phyloP scores from a whole-genome alignment of 1,284 basidiomycete species.

The Vanrija humicola region DNA sequence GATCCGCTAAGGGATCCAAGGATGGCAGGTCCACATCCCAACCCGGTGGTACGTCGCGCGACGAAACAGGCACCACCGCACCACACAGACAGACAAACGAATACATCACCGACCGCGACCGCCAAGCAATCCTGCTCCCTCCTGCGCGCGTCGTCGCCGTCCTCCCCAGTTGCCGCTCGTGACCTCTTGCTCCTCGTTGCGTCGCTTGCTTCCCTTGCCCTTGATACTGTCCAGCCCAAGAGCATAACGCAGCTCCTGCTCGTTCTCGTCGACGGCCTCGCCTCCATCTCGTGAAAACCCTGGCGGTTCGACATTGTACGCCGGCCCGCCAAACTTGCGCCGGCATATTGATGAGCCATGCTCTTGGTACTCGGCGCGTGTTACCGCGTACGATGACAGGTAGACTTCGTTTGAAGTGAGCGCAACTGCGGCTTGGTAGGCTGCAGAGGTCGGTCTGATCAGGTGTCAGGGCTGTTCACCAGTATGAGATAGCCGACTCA shows the following conservation, averaged over 20 bases:
- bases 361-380: conserved; percentile 75
- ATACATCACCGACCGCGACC: too few relatives aligned
- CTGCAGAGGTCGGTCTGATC: conserved; percentile 66
- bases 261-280: conserved; percentile 35
- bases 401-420: conserved; percentile 57
- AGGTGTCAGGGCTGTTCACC: neutral
- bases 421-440: conserved; percentile 63
- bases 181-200: conserved; percentile 38
- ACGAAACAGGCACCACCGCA: too few relatives aligned
- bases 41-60: too few relatives aligned
- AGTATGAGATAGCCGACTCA: conserved; percentile 48
- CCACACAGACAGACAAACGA: too few relatives aligned
- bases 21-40: too few relatives aligned
- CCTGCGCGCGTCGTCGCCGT: conserved; percentile 29
- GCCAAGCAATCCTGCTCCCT: neutral
- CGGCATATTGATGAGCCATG: conserved; percentile 68
- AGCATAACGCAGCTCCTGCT: conserved; percentile 39
- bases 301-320: conserved; percentile 38
- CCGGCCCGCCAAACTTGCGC: conserved; percentile 39
- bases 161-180: conserved; percentile 47
- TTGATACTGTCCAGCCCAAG: conserved; percentile 38
- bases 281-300: conserved; percentile 24
- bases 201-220: conserved; percentile 18
- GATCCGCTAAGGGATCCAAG: too few relatives aligned
- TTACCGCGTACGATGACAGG: conserved; percentile 59